Base-by-base conservation (phyloP, 75 land plant genomes). In the Larix kaempferi region DNA sequence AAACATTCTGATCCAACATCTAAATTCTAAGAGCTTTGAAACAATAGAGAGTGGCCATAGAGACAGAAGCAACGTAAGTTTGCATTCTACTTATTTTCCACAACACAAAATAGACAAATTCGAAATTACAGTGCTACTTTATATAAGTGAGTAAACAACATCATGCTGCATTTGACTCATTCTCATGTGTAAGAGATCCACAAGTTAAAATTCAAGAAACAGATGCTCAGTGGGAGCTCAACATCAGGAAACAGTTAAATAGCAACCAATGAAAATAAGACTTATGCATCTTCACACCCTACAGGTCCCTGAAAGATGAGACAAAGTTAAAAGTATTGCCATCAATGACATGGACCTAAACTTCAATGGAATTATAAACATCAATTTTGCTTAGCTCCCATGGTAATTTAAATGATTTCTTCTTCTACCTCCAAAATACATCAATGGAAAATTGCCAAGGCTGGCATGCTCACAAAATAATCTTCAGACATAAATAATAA, bases 251-350 rank as follows among this genome's bases (percentile, higher is more conserved):
- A 37, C 19, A 69, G 21, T 21, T 35, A 3, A 41, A 11, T 19
- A 69, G 23, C 39, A 44, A 69, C 2, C 4, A 39, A 39, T 3
- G 39, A 69, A 21, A 37, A 39, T 41, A 69, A 69, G 13, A 19
- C 17, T 19, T 69, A 69, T 69, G 25, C 12, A 69, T 69, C 72
- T 69, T 69, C 21, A 67, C 37, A 39, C 21, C 72, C 39, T 65
- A 10, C 52, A 21, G 35, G 72, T 41, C 49, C 37, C 23, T 3
- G 12, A 5, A 69, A 69, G 11, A n/a, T 19, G n/a, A 37, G 6
- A 65, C 39, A n/a, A n/a, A 35, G 33, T 69, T 19, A 39, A 21
- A 2, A n/a, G 39, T 37, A 19, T 15, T 29, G 16, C 11, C 8
- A 69, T 15, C n/a, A 21, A 22, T n/a, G 39, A 25, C 52, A 39